Evolutionary conservation across 495 filamentous ascomycete genomes (phyloP).

Genomic region (Viridothelium virens): DNA sequence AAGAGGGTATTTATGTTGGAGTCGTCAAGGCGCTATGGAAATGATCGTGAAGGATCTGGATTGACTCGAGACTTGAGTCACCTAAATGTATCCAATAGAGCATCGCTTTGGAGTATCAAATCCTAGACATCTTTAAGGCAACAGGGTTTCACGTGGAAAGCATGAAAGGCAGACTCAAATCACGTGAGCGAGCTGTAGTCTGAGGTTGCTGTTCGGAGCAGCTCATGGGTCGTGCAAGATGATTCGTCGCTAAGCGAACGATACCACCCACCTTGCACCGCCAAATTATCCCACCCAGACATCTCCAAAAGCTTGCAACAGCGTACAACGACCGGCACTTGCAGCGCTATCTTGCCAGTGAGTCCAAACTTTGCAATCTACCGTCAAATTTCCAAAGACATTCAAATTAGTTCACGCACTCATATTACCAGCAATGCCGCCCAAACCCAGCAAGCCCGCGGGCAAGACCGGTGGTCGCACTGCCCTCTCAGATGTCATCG

Average conservation of each 20-base stretch:
- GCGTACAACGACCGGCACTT: not conserved
- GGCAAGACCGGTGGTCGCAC: conserved; percentile 69
- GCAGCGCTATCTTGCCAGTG: not conserved
- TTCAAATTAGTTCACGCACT: not conserved
- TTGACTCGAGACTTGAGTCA: too few relatives aligned
- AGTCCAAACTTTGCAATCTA: not conserved
- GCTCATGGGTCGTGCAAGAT: not conserved
- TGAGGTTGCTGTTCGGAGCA: not conserved
- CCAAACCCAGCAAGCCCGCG: conserved; percentile 48
- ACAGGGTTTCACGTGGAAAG: too few relatives aligned
- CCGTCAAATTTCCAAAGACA: too few relatives aligned
- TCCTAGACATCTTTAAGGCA: too few relatives aligned
- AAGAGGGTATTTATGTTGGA: too few relatives aligned
- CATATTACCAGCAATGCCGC: conserved; percentile 21
- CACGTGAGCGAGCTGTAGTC: not conserved
- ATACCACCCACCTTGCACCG: conserved; percentile 2
- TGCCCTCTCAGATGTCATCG: conserved; percentile 95
- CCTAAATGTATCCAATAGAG: too few relatives aligned
- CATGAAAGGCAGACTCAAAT: not conserved
- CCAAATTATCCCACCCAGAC: not conserved
- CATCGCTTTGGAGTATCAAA: not conserved
- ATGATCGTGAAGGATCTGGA: too few relatives aligned
- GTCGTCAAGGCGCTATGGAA: too few relatives aligned
- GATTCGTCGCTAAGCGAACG: conserved; percentile 9
- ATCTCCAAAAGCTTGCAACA: not conserved